phyloP scores from a whole-genome alignment of 1,139 yeast genomes.

The Candida sojae region DNA sequence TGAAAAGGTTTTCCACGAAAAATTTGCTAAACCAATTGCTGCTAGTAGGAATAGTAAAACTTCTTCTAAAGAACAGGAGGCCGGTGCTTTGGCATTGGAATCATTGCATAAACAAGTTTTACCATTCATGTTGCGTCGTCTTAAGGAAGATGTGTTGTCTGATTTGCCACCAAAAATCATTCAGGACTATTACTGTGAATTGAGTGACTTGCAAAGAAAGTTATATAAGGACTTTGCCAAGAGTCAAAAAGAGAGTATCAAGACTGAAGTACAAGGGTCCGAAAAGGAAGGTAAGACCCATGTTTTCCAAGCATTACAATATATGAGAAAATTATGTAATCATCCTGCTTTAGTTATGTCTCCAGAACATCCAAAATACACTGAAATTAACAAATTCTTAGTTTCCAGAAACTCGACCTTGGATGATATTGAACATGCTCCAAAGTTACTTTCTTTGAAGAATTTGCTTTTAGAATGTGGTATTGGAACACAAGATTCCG shows the following conservation, averaged over 20 bases:
- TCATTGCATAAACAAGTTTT: constrained; percentile 94
- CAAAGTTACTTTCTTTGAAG: constrained; percentile 82
- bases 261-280: constrained; percentile 54
- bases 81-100: constrained; percentile 94
- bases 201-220: constrained; percentile 86
- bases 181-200: constrained; percentile 96
- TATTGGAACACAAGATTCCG: constrained; percentile 69
- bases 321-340: constrained; percentile 95
- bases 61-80: constrained; percentile 93
- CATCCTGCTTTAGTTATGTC: constrained; percentile 94
- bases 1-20: constrained; percentile 90
- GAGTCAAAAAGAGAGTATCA: constrained; percentile 76
- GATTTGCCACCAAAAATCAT: constrained; percentile 98
- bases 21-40: constrained; percentile 96
- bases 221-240: constrained; percentile 89
- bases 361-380: constrained; percentile 80
- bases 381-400: constrained; percentile 62
- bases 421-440: constrained; percentile 81
- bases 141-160: constrained; percentile 93
- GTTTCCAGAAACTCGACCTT: constrained; percentile 59
- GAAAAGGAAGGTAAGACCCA: constrained; percentile 72
- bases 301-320: constrained; percentile 95
- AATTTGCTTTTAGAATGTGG: constrained; percentile 91
- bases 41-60: constrained; percentile 90
- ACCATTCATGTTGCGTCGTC: constrained; percentile 93